Base-by-base conservation (phyloP, 805 yeast species). In the Ogataea allantospora region DNA sequence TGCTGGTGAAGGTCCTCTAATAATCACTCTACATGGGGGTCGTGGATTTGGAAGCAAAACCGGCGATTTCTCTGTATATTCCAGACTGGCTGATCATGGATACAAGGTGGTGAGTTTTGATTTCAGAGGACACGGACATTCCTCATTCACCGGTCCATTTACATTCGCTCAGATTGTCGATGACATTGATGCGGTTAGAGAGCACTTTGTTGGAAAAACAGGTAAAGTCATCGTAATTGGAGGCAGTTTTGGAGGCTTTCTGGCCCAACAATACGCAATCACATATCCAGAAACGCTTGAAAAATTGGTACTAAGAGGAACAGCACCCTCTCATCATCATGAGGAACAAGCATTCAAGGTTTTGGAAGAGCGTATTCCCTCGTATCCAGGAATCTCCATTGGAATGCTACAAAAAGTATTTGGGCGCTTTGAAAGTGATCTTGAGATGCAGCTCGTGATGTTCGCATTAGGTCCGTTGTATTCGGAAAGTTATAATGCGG, bases 211-310 rank as follows among this genome's bases (percentile, higher is more conserved):
- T 6, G 46, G 42, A 15, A 18, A 30, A n/a, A 38, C 39, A 15
- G 42, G 42, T 3, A 42, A 43, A 25, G 43, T 47, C 17, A 44
- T 53, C 23, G 26, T 53, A 9, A 49, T 51, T 16, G 57, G 57
- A 1, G 57, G 57, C 12, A 48, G 54, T 27, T 53, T 53, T 43
- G 57, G 57, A 7, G 54, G 55, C 7, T 53, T 53, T 33, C 30
- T 52, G 12, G 57, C 57, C 8, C 57, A 52, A 33, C 54, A 52
- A 34, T 52, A 52, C 33, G 55, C 55, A 6, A 24, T 49, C 6
- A 52, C 55, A 4, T 50, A 50, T 27, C 53, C 51, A 2, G 28
- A 38, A 11, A 33, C 38, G 10, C 20, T 50, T 3, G 29, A 43
- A 2, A 48, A 43, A 10, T 35, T 52, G 18, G 23, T 52, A 10